Evolutionary conservation across 2,329 filamentous ascomycete genomes (phyloP), one percentile per base, ranked within the genome.

Genomic region (Talaromyces marneffei): DNA sequence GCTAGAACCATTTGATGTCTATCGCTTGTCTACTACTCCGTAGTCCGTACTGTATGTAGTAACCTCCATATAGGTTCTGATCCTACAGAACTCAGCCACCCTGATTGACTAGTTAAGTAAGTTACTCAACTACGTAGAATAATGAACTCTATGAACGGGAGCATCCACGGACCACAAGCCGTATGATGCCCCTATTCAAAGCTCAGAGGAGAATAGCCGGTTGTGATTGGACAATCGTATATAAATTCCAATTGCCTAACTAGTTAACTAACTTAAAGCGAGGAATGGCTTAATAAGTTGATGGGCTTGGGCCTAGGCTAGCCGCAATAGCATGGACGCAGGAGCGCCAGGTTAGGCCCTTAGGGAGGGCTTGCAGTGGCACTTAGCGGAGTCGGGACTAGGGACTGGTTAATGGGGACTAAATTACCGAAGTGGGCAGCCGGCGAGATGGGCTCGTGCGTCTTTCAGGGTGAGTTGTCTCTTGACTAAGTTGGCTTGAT

Each of bases 361-460:
- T n/a, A n/a, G n/a, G n/a, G n/a, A n/a, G 42, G 42, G 23, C 27
- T 52, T 52, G 23, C 7, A 10, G 25, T 50, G 27, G 23, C 44
- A 16, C 4, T 29, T 16, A 23, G 23, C 44, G 3, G 44, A 8
- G 48, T 20, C 18, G 25, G 14, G 16, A 52, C 44, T 48, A 27
- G 44, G 3, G 18, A n/a, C 25, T 16, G 7, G 25, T 6, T 54
- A 14, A 25, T 9, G 12, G 52, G 29, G 52, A 29, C 52, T 40
- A 53, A 33, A 35, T 53, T 20, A 23, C 29, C 50, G 18, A 31
- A 33, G 29, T 27, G 35, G 25, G 52, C n/a, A 37, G 35, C 20
- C 20, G 52, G 20, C 44, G 44, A n/a, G 25, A 48, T 53, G 52
- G 52, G 52, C 52, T 55, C 52, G 52, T 55, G 52, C 52, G 52